Percentiles rank a stretch among this genome's conserved stretches.
Conservation (phyloP, 805 yeast species). For the Metschnikowia rubicola region DNA sequence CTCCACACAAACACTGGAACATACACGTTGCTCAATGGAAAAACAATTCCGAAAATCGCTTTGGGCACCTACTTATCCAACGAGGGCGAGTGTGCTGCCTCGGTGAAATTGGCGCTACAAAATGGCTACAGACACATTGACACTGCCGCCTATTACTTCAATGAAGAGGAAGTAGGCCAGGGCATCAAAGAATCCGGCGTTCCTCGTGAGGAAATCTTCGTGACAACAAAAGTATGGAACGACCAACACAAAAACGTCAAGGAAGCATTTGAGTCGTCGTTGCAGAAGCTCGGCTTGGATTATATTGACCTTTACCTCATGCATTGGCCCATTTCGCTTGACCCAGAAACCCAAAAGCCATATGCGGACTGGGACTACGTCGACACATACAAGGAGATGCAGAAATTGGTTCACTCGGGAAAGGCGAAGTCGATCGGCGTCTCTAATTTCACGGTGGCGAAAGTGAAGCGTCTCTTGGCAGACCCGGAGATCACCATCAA, state of each 20-base stretch:
- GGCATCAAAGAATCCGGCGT: constrained; percentile 39
- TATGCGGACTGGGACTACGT: constrained; percentile 20
- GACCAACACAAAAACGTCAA: constrained; percentile 10
- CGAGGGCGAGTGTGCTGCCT: constrained; percentile 51
- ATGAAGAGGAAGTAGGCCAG: constrained; percentile 64
- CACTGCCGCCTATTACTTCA: constrained; percentile 66
- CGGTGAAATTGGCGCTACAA: constrained; percentile 59
- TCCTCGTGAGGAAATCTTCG: constrained; percentile 14
- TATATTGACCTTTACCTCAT: constrained; percentile 18
- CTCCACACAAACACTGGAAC: constrained; percentile 12
- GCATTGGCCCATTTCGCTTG: constrained; percentile 17
- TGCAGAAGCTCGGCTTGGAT: constrained; percentile 14
- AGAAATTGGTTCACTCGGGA: constrained; percentile 24
- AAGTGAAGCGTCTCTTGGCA: constrained; percentile 13
- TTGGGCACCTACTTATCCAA: constrained; percentile 71
- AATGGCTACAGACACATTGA: constrained; percentile 76
- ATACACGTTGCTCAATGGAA: constrained; percentile 57
- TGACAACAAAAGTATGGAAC: constrained; percentile 19
- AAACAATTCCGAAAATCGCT: constrained; percentile 60
- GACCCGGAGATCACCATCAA: constrained; percentile 14
- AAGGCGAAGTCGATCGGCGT: constrained; percentile 16
- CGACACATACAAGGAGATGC: constrained; percentile 32
- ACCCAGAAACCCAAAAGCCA: constrained; percentile 9
- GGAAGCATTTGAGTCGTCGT: constrained; percentile 13
- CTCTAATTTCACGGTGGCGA: constrained; percentile 15